Percentiles rank a stretch among this genome's conserved stretches.
phyloP scores from a whole-genome alignment of 495 filamentous ascomycete species.

The Talaromyces trachyspermus region DNA sequence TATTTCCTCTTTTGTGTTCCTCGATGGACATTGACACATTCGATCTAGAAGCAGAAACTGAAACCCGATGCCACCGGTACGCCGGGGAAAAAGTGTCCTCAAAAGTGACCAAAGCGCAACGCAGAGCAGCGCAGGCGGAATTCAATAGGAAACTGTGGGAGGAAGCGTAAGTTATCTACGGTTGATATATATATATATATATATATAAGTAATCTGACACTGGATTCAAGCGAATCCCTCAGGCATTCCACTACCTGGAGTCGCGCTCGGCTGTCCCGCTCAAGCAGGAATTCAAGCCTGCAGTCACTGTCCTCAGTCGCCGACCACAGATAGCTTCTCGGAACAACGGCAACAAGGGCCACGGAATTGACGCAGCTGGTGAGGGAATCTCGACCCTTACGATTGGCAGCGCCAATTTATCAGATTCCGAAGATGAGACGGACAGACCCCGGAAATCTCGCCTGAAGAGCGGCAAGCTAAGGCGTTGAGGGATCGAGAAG shows the following conservation, averaged over 20 bases:
- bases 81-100: constrained; percentile 38
- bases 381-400: constrained; percentile 52
- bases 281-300: constrained; percentile 73
- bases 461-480: constrained; percentile 65
- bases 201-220: no score
- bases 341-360: constrained; percentile 13
- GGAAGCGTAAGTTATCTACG: constrained; percentile 57
- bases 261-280: constrained; percentile 59
- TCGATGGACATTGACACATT: constrained; percentile 2
- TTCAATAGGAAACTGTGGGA: constrained; percentile 82
- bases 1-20: not conserved
- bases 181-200: no score
- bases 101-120: constrained; percentile 65
- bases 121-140: constrained; percentile 71
- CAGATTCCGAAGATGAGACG: constrained; percentile 55
- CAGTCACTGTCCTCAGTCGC: constrained; percentile 75
- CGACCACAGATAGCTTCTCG: constrained; percentile 49
- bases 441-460: constrained; percentile 47
- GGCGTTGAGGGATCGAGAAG: constrained; percentile 69
- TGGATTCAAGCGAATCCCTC: constrained; percentile 46
- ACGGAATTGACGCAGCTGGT: constrained; percentile 40
- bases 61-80: constrained; percentile 26
- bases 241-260: constrained; percentile 67
- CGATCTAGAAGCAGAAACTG: constrained; percentile 25
- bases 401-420: constrained; percentile 46